Evolutionary conservation across 2,329 filamentous ascomycete species (phyloP), one percentile per base, ranked within the genome.

Genomic region (Apiospora arundinis): DNA sequence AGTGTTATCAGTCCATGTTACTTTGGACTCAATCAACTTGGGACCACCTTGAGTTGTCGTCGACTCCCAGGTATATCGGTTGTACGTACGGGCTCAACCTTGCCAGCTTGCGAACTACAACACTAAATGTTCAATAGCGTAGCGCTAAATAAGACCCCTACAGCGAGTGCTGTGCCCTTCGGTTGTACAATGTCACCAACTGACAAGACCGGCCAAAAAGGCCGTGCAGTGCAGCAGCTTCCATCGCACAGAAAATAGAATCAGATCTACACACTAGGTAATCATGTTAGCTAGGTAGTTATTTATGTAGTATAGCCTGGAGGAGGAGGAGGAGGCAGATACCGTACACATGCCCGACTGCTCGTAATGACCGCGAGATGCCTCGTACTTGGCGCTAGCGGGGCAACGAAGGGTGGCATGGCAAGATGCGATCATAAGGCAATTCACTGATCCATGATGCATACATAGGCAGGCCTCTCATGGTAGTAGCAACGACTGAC

Each of bases 101-200:
- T 25, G 18, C 49, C 14, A 32, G 25, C 16, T 56, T 25, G 18
- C 49, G 14, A 32, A 56, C 49, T 60, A 37, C 52, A 28, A 60
- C 52, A 60, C 52, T 60, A 60, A 60, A 28, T 18, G 28, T 63
- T 40, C 56, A 40, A 63, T 63, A 40, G 56, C 56, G 56, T 14
- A 40, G 32, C 56, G 56, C 56, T 63, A 63, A 5, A 9, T 2
- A 21, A 21, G 40, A 12, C 56, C 56, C 56, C 56, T 40, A 32
- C 56, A 16, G 9, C 9, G 6, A 32, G 32, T 63, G 56, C 37
- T 32, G 18, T 32, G n/a, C 32, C 32, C 18, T 32, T 56, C 12
- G n/a, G 21, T 63, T 18, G 56, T 40, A 63, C 56, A 63, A 63
- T 63, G 32, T 63, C 56, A 40, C 56, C 56, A n/a, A 63, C 37